Conservation (phyloP, 345 rosid genomes). For the Orychophragmus violaceus region DNA sequence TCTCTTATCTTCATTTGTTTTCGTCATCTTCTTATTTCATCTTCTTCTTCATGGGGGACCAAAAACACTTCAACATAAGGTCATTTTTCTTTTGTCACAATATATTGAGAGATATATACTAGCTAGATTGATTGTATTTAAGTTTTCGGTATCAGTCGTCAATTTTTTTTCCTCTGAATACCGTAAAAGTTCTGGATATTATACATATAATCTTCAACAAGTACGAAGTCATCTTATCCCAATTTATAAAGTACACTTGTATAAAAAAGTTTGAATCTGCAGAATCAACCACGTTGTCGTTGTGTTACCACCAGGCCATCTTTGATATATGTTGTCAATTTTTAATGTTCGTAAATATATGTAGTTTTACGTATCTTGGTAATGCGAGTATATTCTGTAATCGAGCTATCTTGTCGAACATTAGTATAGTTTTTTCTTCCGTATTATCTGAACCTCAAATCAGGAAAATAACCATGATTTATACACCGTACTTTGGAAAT, state of each 20-base stretch:
- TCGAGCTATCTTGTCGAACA: neutral
- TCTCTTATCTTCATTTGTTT: constrained; percentile 20
- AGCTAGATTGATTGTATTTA: constrained; percentile 28
- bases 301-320: too few species aligned
- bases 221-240: too few species aligned
- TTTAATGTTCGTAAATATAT: constrained; percentile 1
- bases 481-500: neutral
- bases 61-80: constrained; percentile 23
- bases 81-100: neutral
- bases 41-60: constrained; percentile 33
- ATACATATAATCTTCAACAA: too few species aligned
- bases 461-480: neutral
- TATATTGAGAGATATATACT: constrained; percentile 17
- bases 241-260: too few species aligned
- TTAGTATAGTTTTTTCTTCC: neutral
- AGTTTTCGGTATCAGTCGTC: constrained; percentile 18
- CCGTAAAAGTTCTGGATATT: too few species aligned
- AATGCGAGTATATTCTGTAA: neutral
- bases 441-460: neutral
- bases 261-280: too few species aligned
- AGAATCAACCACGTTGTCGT: too few species aligned
- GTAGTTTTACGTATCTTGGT: neutral
- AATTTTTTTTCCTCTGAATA: too few species aligned
- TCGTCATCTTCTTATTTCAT: constrained; percentile 1
- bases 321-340: constrained; percentile 17